A percentile compares a stretch with the other conserved stretches of the same genome.
Conservation (phyloP, 768 basidiomycete genomes). For the Macrocybe gigantea region DNA sequence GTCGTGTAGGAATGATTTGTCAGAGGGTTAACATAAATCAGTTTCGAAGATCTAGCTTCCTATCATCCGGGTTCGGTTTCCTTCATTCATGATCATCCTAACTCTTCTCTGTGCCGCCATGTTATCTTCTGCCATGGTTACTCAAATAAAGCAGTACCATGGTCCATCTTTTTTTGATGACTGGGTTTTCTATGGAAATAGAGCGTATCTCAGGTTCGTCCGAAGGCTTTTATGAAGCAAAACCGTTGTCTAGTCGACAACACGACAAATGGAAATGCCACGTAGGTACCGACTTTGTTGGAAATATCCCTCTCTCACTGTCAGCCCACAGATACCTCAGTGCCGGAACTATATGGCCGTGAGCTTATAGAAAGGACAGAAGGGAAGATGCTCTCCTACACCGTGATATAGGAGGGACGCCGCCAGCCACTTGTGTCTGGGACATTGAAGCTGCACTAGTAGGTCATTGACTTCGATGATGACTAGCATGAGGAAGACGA, state of each 20-base stretch:
- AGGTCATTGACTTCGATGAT: too few relatives aligned
- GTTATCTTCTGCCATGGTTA: conserved; percentile 8
- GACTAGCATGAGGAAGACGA: too few relatives aligned
- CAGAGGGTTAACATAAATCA: conserved; percentile 55
- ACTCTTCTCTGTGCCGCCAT: too few relatives aligned
- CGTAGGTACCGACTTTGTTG: conserved; percentile 23
- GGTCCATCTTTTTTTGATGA: conserved; percentile 62
- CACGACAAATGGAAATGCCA: conserved; percentile 60
- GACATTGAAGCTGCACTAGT: too few relatives aligned
- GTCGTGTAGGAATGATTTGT: conserved; percentile 68
- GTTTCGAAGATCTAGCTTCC: conserved; percentile 38
- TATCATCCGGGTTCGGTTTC: too few relatives aligned
- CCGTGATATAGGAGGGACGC: too few relatives aligned
- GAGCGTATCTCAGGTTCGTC: conserved; percentile 26
- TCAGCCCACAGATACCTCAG: conserved; percentile 39
- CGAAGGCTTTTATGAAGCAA: background rate
- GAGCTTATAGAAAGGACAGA: too few relatives aligned
- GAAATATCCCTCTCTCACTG: background rate
- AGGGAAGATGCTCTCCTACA: too few relatives aligned
- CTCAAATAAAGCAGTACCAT: conserved; percentile 48
- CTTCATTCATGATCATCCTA: too few relatives aligned
- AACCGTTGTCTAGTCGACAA: conserved; percentile 46
- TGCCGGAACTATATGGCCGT: conserved; percentile 13
- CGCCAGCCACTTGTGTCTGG: too few relatives aligned
- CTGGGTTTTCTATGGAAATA: conserved; percentile 60